phyloP scores from a whole-genome alignment of 768 basidiomycete species.

The Rhodotorula diobovata region DNA sequence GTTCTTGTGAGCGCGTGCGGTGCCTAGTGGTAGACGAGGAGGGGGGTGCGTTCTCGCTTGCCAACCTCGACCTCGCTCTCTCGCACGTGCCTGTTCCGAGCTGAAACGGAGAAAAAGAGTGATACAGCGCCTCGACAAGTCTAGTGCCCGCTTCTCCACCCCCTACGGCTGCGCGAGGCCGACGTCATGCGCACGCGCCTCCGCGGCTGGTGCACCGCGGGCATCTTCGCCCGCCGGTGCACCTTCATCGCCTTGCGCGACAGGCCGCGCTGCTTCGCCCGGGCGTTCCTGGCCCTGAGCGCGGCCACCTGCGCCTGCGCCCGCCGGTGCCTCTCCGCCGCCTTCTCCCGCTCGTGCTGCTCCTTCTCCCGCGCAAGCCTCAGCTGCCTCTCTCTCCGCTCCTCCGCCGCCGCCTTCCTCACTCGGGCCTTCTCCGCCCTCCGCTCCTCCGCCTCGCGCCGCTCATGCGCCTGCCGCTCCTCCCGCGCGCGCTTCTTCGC shows the following conservation, averaged over 20 bases:
- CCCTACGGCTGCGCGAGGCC: too few relatives aligned
- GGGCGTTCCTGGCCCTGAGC: background rate
- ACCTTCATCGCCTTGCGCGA: background rate
- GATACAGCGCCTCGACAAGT: background rate
- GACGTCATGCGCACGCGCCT: too few relatives aligned
- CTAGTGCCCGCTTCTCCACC: too few relatives aligned
- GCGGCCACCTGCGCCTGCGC: background rate
- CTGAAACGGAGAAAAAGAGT: background rate
- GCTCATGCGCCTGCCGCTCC: background rate
- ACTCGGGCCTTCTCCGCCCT: background rate
- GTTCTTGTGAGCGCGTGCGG: conserved; percentile 10
- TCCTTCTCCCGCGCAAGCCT: background rate
- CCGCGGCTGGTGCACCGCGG: background rate
- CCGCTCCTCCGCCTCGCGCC: background rate
- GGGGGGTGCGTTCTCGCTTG: too few relatives aligned
- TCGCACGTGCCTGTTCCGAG: too few relatives aligned
- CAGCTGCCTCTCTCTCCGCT: background rate
- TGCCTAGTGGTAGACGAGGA: too few relatives aligned
- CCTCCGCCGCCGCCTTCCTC: too few relatives aligned
- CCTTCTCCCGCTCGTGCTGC: background rate
- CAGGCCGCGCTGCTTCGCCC: background rate
- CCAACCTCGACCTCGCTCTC: too few relatives aligned
- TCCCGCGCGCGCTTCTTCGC: background rate
- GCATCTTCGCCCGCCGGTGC: background rate
- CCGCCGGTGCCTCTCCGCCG: background rate